A percentile compares a stretch with the other conserved stretches of the same genome.
phyloP scores from a whole-genome alignment of 1,139 yeast genomes.

The Hansenula sp. region DNA sequence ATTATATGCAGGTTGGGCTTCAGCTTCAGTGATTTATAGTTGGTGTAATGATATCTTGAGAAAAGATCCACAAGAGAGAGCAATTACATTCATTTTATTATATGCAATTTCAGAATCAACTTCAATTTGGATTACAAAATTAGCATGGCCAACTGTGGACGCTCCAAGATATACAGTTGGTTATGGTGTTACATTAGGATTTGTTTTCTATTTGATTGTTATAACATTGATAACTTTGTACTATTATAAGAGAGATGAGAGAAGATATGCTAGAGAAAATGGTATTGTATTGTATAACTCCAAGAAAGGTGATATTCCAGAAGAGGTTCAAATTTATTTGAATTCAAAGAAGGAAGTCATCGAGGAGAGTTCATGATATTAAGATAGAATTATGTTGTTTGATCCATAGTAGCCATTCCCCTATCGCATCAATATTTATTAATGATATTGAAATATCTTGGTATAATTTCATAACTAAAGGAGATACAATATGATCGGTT shows the following conservation, averaged over 20 bases:
- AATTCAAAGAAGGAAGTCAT: neutral
- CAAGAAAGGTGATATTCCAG: slow-evolving; percentile 17
- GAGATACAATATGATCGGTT: too few relatives aligned
- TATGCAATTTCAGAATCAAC: slow-evolving; percentile 32
- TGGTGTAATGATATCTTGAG: slow-evolving; percentile 31
- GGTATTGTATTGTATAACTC: slow-evolving; percentile 47
- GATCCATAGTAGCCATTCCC: too few relatives aligned
- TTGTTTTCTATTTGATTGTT: slow-evolving; percentile 39
- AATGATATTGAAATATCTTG: too few relatives aligned
- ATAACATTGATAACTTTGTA: slow-evolving; percentile 51
- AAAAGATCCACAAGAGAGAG: slow-evolving; percentile 31
- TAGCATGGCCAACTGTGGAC: slow-evolving; percentile 54
- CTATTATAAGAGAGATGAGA: slow-evolving; percentile 55
- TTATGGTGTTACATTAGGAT: slow-evolving; percentile 36
- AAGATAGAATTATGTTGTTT: too few relatives aligned
- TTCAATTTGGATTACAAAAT: slow-evolving; percentile 30
- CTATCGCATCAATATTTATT: too few relatives aligned
- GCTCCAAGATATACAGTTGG: slow-evolving; percentile 50
- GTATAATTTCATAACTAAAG: too few relatives aligned
- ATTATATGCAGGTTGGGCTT: slow-evolving; percentile 30
- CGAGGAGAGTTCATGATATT: neutral
- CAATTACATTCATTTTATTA: slow-evolving; percentile 31
- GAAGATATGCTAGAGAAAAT: slow-evolving; percentile 42
- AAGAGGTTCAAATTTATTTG: neutral
- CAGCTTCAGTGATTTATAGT: slow-evolving; percentile 32